phyloP scores from a whole-genome alignment of 2,329 filamentous ascomycete genomes.

The Alternaria consortialis region DNA sequence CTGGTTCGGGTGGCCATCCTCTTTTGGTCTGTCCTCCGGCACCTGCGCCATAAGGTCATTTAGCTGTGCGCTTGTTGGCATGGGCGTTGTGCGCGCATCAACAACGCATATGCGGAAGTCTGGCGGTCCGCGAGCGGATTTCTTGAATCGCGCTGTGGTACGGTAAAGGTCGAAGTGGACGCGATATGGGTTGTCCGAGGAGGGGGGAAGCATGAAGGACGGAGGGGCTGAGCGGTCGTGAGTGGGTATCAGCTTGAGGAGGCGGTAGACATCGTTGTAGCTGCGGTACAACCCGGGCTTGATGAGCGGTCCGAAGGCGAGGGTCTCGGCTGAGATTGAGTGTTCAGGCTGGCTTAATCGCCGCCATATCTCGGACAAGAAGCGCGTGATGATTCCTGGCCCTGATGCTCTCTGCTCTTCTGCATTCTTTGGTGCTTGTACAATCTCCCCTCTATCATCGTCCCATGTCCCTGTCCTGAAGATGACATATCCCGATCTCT shows the following conservation, averaged over 20 bases:
- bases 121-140: conserved; percentile 77
- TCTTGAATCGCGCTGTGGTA: conserved; percentile 72
- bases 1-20: conserved; percentile 69
- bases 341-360: conserved; percentile 36
- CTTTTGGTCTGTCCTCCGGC: conserved; percentile 71
- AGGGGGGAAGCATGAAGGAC: conserved; percentile 41
- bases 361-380: conserved; percentile 49
- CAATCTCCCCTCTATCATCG: conserved; percentile 34
- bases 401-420: conserved; percentile 16
- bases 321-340: conserved; percentile 24
- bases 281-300: conserved; percentile 63
- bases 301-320: conserved; percentile 60
- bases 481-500: conserved; percentile 82
- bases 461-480: conserved; percentile 69
- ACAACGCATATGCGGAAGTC: conserved; percentile 88
- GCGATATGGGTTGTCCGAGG: conserved; percentile 67
- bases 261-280: conserved; percentile 75
- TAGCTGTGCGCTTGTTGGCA: conserved; percentile 79
- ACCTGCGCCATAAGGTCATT: conserved; percentile 75
- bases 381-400: conserved; percentile 41
- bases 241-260: conserved; percentile 76
- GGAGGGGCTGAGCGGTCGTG: conserved; percentile 66
- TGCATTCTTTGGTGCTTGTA: conserved; percentile 13
- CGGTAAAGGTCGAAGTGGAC: conserved; percentile 87
- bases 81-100: conserved; percentile 73